Percentiles rank a stretch among this genome's conserved stretches.
Evolutionary conservation across 1,139 yeast species (phyloP).

Genomic region (Torulaspora globosa): DNA sequence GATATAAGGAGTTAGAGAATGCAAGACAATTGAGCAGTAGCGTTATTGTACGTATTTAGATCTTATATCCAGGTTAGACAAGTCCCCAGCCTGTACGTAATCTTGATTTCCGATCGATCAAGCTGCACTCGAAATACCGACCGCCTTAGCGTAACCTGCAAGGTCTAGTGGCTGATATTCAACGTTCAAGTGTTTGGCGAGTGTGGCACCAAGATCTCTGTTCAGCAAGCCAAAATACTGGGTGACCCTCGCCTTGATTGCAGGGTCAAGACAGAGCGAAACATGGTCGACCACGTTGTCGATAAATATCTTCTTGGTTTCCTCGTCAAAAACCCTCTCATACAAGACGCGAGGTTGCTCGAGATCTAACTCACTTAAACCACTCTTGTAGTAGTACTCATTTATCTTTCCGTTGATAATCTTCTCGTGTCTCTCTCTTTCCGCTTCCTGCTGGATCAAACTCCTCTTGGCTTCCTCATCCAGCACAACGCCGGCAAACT

Average conservation of each 20-base stretch:
- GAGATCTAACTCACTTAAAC: constrained; percentile 42
- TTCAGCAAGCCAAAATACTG: constrained; percentile 42
- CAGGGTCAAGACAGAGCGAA: constrained; percentile 33
- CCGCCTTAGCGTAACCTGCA: constrained; percentile 33
- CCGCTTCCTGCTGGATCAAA: constrained; percentile 28
- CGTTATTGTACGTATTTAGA: too few relatives aligned
- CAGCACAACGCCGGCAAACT: constrained; percentile 37
- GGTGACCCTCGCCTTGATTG: constrained; percentile 40
- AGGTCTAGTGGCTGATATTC: constrained; percentile 35
- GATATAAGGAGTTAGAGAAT: too few relatives aligned
- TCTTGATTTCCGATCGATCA: constrained; percentile 1
- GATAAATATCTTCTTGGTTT: constrained; percentile 38
- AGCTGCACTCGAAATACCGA: constrained; percentile 22
- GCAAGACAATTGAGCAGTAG: too few relatives aligned
- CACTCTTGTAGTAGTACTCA: constrained; percentile 40
- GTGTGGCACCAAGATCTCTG: constrained; percentile 38
- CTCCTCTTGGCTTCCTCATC: constrained; percentile 31
- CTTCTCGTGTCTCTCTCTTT: constrained; percentile 39
- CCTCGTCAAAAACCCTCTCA: constrained; percentile 39
- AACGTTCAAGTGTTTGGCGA: constrained; percentile 41
- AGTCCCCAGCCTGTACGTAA: too few relatives aligned
- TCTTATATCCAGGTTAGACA: too few relatives aligned
- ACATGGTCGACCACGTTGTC: constrained; percentile 44
- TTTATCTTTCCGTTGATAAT: constrained; percentile 40
- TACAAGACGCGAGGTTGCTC: constrained; percentile 46